Percentiles rank a stretch among this genome's conserved stretches.
These are phyloP conservation scores for Rhizophagus clarus DNA, from an alignment of 192 early-diverging fungal genomes.

Conservation along the genomic window DNA sequence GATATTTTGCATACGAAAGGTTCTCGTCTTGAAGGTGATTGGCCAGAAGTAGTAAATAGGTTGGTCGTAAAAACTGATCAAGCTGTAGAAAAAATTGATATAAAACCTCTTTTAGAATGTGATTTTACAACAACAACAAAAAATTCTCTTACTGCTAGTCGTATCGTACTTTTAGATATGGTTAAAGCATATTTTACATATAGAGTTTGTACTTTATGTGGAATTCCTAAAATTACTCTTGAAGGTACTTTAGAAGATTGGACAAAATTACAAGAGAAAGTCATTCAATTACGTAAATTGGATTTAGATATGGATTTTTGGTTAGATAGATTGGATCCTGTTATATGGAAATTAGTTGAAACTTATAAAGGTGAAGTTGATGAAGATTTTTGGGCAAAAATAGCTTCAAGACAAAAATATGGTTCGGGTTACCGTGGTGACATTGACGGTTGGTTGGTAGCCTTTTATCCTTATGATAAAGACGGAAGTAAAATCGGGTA, in stretches of 20 bases:
- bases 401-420: not conserved
- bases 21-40: not conserved
- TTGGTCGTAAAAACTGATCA: not conserved
- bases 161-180: not conserved
- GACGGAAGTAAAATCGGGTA: not conserved
- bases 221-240: not conserved
- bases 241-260: not conserved
- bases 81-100: not conserved
- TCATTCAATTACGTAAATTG: not conserved
- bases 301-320: not conserved
- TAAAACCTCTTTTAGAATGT: not conserved
- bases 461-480: not conserved
- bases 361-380: not conserved
- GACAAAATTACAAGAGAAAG: not conserved
- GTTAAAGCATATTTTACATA: not conserved
- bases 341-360: not conserved
- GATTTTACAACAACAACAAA: not conserved
- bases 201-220: not conserved
- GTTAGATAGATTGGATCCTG: not conserved
- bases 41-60: not conserved
- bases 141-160: not conserved
- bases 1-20: too few relatives aligned
- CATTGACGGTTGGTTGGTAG: not conserved
- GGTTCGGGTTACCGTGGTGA: not conserved
- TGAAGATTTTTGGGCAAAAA: not conserved